Base-by-base conservation (phyloP, 805 yeast genomes). In the Lipomyces spencermartinsiae region DNA sequence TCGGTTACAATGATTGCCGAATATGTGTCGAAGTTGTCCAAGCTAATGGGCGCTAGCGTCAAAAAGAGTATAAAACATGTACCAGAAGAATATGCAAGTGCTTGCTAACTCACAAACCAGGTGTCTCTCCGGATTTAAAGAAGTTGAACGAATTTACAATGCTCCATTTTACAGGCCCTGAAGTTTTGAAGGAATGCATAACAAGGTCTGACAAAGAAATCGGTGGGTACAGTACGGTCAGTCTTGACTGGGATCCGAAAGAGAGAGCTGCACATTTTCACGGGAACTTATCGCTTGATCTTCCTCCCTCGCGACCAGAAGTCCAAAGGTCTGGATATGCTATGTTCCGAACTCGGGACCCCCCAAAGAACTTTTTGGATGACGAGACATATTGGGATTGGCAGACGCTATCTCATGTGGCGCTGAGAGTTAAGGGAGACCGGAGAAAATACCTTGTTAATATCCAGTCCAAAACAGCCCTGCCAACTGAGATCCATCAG, bases 321-420 rank as follows among this genome's bases (percentile, higher is more conserved):
- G 85, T 90, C 29, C 83, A 85, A 19, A 81, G 87, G 68, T 84
- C 89, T 22, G 91, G 91, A 0, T 87, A 87, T 80, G 91, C 96
- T 49, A 91, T 92, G 96, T 91, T 90, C 79, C 84, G 96, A 70
- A 91, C 97, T 0, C 84, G 81, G 72, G 91, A 90, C 74, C 85
- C 87, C 73, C 83, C 82, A 66, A 81, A 80, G 66, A 80, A 78
- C 82, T 68, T 78, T 84, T 67, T 80, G 80, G 16, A 69, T 73
- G 55, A 75, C 66, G 76, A 62, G 25, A 16, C 69, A 8, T 82
- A 86, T 80, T 88, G 92, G 92, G 92, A 91, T 76, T 88, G 92
- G 88, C 83, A 87, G 19, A 81, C 82, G 35, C 88, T 79, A 76
- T 83, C 84, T 62, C 89, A 88, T 71, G 79, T 91, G 73, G 89